Percentiles rank a stretch among this genome's conserved stretches.
These are phyloP conservation scores for Solidago caesia DNA, from an alignment of 129 eudicot species.

Conservation along the genomic window DNA sequence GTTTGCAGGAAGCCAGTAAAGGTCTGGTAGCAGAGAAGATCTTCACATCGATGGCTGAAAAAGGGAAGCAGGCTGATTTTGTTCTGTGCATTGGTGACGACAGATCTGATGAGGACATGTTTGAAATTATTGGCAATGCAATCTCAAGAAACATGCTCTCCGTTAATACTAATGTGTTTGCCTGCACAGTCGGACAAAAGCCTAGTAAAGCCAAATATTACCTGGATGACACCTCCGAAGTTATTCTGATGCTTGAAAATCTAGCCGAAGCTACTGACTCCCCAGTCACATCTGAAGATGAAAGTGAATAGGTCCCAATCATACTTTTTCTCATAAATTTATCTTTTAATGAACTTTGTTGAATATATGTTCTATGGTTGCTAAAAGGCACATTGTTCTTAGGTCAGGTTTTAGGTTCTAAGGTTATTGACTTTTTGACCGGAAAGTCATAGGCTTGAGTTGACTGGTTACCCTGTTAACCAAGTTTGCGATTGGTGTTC, in stretches of 20 bases:
- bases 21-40: conserved; percentile 82
- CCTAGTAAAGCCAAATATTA: conserved; percentile 94
- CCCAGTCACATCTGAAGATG: conserved; percentile 54
- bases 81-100: conserved; percentile 91
- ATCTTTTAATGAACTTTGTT: conserved; percentile 20
- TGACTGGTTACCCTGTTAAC: conserved; percentile 21
- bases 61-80: conserved; percentile 70
- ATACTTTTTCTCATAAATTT: conserved; percentile 9
- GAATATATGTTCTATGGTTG: background rate
- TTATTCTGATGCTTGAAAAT: conserved; percentile 60
- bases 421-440: conserved; percentile 25
- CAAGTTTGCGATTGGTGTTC: conserved; percentile 20
- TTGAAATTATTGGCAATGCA: conserved; percentile 70
- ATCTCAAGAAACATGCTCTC: conserved; percentile 62
- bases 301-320: conserved; percentile 28
- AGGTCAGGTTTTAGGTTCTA: conserved; percentile 26
- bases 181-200: conserved; percentile 93
- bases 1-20: conserved; percentile 78
- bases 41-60: conserved; percentile 60
- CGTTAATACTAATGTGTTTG: conserved; percentile 67
- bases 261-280: conserved; percentile 83
- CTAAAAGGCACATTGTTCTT: conserved; percentile 27
- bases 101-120: conserved; percentile 96
- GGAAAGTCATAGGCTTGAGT: conserved; percentile 34
- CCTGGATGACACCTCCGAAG: conserved; percentile 80